Evolutionary conservation across 2,329 filamentous ascomycete species (phyloP), one percentile per base, ranked within the genome.

Genomic region (Aureobasidium vineae): DNA sequence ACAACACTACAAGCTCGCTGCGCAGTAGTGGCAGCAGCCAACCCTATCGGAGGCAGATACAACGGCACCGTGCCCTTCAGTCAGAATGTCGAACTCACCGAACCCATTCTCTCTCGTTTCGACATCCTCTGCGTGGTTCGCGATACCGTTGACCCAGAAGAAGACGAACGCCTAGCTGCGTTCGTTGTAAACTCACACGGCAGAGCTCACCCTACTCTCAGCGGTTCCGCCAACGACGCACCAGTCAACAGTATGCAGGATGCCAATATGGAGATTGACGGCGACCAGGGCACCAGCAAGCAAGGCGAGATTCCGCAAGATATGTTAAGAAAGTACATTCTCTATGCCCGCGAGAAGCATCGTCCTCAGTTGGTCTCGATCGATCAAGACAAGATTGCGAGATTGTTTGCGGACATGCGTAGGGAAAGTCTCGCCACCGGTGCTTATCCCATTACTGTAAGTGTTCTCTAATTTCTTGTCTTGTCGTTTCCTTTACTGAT

Each of bases 71-170:
- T 96, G 43, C 94, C 95, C 2, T 98, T 99, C 79, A 93, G 92
- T 0, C 87, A 96, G 76, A 99, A 99, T 70, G 95, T 99, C 45
- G 91, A 99, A 75, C 84, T 99, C 65, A 99, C 95, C 0, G 95
- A 99, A 78, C 95, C 95, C 59, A 99, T 99, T 73, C 78, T 99
- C 75, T 98, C 94, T 15, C 94, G 95, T 85, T 99, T 99, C 76
- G 95, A 99, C 71, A 96, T 99, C 70, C 85, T 99, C 8, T 97
- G 92, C 75, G 95, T 99, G 7, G 94, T 99, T 19, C 88, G 95
- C 57, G 95, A 99, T 76, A 96, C 92, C 0, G 95, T 98, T 6
- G 93, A 98, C 72, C 94, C 95, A 0, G 84, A 81, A 16, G 93
- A 98, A 77, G 95, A 99, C 72, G 95, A 98, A 79, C 88, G 94